Base-by-base conservation (phyloP, 306 rosid species). In the Quercus robur region DNA sequence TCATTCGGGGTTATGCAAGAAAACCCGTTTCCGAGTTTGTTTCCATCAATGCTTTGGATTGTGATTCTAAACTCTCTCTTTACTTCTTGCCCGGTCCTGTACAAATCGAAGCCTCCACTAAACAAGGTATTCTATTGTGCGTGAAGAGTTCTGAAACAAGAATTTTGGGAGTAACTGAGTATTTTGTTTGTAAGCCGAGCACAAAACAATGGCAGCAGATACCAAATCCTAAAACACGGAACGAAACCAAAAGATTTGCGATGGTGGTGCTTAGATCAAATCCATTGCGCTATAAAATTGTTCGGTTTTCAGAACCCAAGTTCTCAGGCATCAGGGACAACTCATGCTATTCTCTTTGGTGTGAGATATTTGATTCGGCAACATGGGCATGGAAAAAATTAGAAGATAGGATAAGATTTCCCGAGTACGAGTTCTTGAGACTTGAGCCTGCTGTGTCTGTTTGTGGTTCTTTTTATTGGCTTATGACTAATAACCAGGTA, bases 191-290 rank as follows among this genome's bases (percentile, higher is more conserved):
- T 38, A 38, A 38, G 44, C 44, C 10, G 10, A 38, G 44, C 15
- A 46, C 52, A 9, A 46, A 46, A 46, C 52, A 46, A 46, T 46
- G 52, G 52, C 52, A 46, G 52, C 3, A 46, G 52, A 46, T 46
- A 31, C 26, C 71, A 15, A 33, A 67, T 67, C 51, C 51, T 3
- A 64, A 73, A 20, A 74, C 70, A 0, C 21, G 26, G 18, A 62
- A 71, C 6, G 19, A 28, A 2, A 71, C 55, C 0, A 5, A 19
- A 30, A 18, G 20, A 30, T 38, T 5, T 31, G 70, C 55, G 44
- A 18, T 80, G 20, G 0, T 56, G 51, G 78, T 80, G 67, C 46
- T 74, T 20, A 21, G 59, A 67, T 64, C 78, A 11, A 74, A 49
- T 1, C 78, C 83, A 1, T 38, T 67, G 12, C 9, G 51, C 12